A percentile compares a stretch with the other conserved stretches of the same genome.
Evolutionary conservation across 495 filamentous ascomycete genomes (phyloP).

Genomic region (Cercophora samala): DNA sequence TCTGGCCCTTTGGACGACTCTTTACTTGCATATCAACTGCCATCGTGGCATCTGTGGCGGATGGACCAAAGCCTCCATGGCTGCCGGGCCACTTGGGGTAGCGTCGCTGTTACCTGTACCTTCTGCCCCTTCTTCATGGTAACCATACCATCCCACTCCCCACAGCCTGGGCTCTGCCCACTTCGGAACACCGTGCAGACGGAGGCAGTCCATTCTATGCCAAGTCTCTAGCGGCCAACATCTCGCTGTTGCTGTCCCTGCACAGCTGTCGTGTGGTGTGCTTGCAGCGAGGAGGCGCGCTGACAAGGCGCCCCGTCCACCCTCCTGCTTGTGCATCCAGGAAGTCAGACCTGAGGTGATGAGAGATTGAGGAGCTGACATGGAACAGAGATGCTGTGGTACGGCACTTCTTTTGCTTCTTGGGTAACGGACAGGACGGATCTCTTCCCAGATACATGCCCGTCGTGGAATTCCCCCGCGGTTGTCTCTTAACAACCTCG

Average conservation of each 20-base stretch:
- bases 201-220: conserved; percentile 3
- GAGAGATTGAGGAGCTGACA: conserved; percentile 5
- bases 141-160: conserved; percentile 7
- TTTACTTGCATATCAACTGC: neutral
- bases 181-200: conserved; percentile 1
- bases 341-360: conserved; percentile 7
- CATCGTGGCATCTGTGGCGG: neutral
- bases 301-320: conserved; percentile 6
- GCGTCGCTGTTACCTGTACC: neutral
- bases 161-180: conserved; percentile 1
- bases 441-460: conserved; percentile 1
- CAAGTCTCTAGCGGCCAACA: neutral
- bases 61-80: neutral
- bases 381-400: conserved; percentile 10
- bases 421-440: conserved; percentile 4
- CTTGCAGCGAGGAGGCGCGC: neutral
- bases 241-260: conserved; percentile 4
- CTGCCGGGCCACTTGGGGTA: neutral
- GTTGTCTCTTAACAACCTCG: conserved; percentile 3
- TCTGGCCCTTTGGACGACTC: neutral
- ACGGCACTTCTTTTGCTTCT: conserved; percentile 2
- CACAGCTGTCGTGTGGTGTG: conserved; percentile 4
- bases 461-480: neutral
- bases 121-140: neutral
- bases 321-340: conserved; percentile 11